Evolutionary conservation across 176 grass and related monocot genomes (phyloP), one percentile per base, ranked within the genome.

Genomic region (Oryza officinalis): DNA sequence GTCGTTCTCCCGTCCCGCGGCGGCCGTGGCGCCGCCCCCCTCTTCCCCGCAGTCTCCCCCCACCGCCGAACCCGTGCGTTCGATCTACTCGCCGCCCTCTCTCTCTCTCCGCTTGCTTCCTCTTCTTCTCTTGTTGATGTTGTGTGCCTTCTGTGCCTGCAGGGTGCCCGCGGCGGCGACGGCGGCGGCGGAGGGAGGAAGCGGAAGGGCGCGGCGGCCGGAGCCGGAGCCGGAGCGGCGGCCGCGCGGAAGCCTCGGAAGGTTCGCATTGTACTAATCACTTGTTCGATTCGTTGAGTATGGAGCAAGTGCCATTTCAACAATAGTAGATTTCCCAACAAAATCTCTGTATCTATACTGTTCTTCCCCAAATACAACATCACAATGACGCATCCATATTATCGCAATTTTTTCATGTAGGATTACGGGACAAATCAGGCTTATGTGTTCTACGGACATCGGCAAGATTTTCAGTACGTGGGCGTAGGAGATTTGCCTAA

Each of bases 161-260:
- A 72, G 68, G 80, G 35, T 22, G 12, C 33, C 45, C 35, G 35
- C 35, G 35, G 35, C 35, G 33, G 33, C 33, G 12, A 3, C 38
- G 1, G 8, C 8, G 3, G 14, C 52, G 52, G 35, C 52, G 52
- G 69, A 37, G 25, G 23, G 69, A 71, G 69, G 69, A 71, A 82
- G 69, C 68, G 80, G 66, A 82, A 82, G 49, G 26, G 23, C 22
- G 22, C 65, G 71, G 71, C 13, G 12, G 45, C 45, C 45, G 45
- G 45, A 46, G 13, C 45, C 35, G 35, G 35, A 38, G 37, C 37
- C 45, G 35, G 35, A 38, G 37, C 37, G 13, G 61, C 20, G 17
- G 54, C 38, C 6, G 27, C 27, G 12, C 63, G 12, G 40, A 83
- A 74, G 69, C 25, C 40, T 43, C 23, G 2, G 5, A 61, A 75